phyloP scores from a whole-genome alignment of 495 filamentous ascomycete species.

The Daldinia childiae region DNA sequence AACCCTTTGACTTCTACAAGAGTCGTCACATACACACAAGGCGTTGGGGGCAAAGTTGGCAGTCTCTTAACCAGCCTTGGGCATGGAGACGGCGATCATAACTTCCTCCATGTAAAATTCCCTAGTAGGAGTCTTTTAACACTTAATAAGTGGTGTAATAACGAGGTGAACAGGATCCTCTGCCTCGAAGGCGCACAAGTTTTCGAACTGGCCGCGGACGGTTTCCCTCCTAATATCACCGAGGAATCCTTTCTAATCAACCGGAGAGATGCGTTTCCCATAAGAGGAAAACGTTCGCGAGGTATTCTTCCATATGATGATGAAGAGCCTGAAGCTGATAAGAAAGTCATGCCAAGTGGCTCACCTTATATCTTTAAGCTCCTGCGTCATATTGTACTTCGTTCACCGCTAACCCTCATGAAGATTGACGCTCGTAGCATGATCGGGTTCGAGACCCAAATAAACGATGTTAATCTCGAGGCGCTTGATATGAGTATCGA shows the following conservation, averaged over 20 bases:
- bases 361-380: conserved; percentile 19
- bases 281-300: conserved; percentile 14
- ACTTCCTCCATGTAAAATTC: conserved; percentile 24
- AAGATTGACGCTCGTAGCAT: conserved; percentile 23
- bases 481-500: conserved; percentile 32
- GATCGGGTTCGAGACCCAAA: not conserved
- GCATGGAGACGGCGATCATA: conserved; percentile 20
- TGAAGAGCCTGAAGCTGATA: conserved; percentile 5
- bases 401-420: conserved; percentile 36
- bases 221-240: not conserved
- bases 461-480: conserved; percentile 8
- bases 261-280: conserved; percentile 16
- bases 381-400: conserved; percentile 38
- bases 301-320: conserved; percentile 44
- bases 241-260: not conserved
- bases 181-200: conserved; percentile 35
- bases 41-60: not conserved
- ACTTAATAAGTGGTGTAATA: conserved; percentile 14
- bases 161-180: conserved; percentile 22
- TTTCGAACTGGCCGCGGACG: conserved; percentile 25
- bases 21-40: conserved; percentile 35
- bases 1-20: not conserved
- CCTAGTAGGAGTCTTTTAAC: conserved; percentile 7
- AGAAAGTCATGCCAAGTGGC: conserved; percentile 8
- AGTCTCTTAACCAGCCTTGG: conserved; percentile 9